These are phyloP conservation scores for Podospora appendiculata DNA, from an alignment of 495 filamentous ascomycete species.

Conservation along the genomic window DNA sequence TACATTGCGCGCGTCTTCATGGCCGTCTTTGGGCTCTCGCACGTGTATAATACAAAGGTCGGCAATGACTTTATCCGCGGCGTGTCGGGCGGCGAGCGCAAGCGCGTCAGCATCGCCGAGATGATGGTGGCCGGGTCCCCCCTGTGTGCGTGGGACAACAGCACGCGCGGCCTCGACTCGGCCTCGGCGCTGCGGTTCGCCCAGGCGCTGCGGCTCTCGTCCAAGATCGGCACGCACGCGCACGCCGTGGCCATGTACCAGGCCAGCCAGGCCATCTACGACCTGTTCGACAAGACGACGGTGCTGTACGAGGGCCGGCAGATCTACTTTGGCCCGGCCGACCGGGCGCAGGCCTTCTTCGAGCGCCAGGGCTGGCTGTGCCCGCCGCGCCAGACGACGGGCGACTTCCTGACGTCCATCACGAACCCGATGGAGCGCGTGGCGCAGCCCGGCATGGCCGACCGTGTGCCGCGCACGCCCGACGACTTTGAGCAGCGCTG, in stretches of 20 bases:
- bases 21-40: conserved; percentile 60
- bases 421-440: conserved; percentile 68
- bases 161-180: conserved; percentile 45
- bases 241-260: conserved; percentile 67
- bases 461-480: conserved; percentile 51
- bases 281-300: conserved; percentile 54
- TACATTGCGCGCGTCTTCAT: conserved; percentile 65
- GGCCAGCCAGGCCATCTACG: conserved; percentile 60
- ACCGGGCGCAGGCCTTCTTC: conserved; percentile 51
- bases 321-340: conserved; percentile 56
- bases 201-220: conserved; percentile 37
- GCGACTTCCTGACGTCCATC: conserved; percentile 69
- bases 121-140: conserved; percentile 38
- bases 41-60: conserved; percentile 62
- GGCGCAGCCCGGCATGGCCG: conserved; percentile 57
- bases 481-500: conserved; percentile 52
- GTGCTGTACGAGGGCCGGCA: conserved; percentile 58
- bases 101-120: conserved; percentile 47
- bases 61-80: conserved; percentile 76
- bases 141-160: conserved; percentile 47
- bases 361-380: conserved; percentile 54
- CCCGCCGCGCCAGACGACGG: conserved; percentile 60
- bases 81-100: conserved; percentile 52
- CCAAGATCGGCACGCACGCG: conserved; percentile 44
- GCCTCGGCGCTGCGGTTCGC: conserved; percentile 44